Conservation (phyloP, 305 asterid species). For the Withania somnifera region DNA sequence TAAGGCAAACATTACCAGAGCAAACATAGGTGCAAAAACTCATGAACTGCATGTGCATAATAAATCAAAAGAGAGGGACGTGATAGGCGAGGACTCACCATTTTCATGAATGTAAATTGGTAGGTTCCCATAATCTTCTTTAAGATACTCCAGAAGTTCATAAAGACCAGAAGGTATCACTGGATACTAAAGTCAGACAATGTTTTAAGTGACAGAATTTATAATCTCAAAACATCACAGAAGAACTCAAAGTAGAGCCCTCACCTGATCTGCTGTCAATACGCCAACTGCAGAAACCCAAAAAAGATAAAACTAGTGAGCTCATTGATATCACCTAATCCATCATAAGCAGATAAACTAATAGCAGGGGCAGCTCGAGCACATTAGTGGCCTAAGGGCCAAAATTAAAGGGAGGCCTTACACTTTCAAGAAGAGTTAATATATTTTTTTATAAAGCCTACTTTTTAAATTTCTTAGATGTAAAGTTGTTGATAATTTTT, state of each 20-base stretch:
- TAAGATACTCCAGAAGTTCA: not conserved
- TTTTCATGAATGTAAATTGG: conserved; percentile 6
- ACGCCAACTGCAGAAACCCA: conserved; percentile 4
- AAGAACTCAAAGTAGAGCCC: not conserved
- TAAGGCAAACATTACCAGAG: not conserved
- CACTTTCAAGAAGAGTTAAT: too few species aligned
- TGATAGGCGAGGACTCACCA: not conserved
- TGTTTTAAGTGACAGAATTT: not conserved
- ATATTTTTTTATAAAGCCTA: too few species aligned
- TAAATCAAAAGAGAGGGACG: not conserved
- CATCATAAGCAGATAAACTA: not conserved
- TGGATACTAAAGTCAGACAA: conserved; percentile 1
- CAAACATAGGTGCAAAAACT: not conserved
- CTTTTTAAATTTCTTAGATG: too few species aligned
- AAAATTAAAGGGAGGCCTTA: too few species aligned
- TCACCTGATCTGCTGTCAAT: conserved; percentile 12
- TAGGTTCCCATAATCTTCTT: conserved; percentile 6
- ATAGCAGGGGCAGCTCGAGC: too few species aligned
- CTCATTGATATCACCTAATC: not conserved
- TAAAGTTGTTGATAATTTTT: too few species aligned
- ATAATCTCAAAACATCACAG: not conserved
- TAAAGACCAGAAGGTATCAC: conserved; percentile 5
- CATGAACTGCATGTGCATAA: not conserved
- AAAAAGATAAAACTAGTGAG: not conserved
- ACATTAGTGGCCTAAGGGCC: too few species aligned